Evolutionary conservation across 345 rosid species (phyloP), one percentile per base, ranked within the genome.

Genomic region (Salix arbutifolia): DNA sequence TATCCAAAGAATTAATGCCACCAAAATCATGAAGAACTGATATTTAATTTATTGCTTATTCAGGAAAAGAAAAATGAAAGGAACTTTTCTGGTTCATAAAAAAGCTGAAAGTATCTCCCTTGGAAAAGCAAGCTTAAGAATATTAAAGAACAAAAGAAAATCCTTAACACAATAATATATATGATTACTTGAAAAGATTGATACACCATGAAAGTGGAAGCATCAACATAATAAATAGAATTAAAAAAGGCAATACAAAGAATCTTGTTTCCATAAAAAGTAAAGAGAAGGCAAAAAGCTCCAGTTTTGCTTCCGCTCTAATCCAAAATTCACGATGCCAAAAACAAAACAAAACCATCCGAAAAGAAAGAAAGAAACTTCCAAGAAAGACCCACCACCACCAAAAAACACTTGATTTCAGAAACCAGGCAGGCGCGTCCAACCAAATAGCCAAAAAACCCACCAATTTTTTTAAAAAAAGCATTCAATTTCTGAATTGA

Each of bases 191-290:
- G 68, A 77, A 79, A 78, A 74, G 83, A 80, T 78, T 65, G 74
- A 75, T 69, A 69, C 80, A 75, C 67, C 78, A 25, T 38, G 71
- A 82, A 81, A 79, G 81, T 81, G 76, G 61, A 72, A 72, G 67
- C 77, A 80, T 56, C 28, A 79, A 68, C 72, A 80, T 67, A 78
- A 12, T 76, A 78, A 64, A 79, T 37, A 74, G 35, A 67, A 78
- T 44, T 64, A 52, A 74, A 72, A 83, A 69, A 72, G 81, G 74
- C 74, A 80, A 67, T 60, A 80, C 33, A 77, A 70, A 87, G 87
- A 87, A 88, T 85, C 86, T 82, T 79, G 77, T 84, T 72, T 89
- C 85, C 76, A 65, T 48, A 67, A 79, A 89, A 87, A 87, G 87
- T 81, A 83, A 58, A 79, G 76, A 35, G 76, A 83, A 88, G 71